Base-by-base conservation (phyloP, 2,329 filamentous ascomycete genomes). In the Boeremia exigua region DNA sequence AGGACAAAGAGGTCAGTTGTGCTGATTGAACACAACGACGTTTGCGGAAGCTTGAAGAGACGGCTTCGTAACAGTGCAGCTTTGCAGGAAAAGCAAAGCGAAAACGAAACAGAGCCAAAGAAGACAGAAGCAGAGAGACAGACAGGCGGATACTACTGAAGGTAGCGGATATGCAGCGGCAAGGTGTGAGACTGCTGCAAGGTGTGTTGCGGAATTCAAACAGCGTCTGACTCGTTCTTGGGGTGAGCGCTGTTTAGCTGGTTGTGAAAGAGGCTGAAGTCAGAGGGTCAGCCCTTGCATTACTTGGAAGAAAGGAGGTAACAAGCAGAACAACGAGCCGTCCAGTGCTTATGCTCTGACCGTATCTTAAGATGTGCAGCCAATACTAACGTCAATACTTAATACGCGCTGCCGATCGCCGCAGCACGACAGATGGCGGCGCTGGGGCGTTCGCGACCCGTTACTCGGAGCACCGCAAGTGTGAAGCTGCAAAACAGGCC, bases 1-100 rank as follows among this genome's bases (percentile, higher is more conserved):
- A 60, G 66, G 64, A 70, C 71, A 73, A 66, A 63, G 63, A 62
- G 58, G 64, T 67, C 60, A 67, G 60, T 61, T 53, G 68, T 64
- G 60, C 59, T 66, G 53, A 67, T 63, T 63, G 66, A 65, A 67
- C 59, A 66, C 58, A 63, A 64, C 39, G 61, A 68, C 66, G 68
- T 62, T 71, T 73, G 68, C 70, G 68, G 69, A 73, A 71, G 63
- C 64, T 56, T 66, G 51, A 66, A 60, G 61, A 67, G 59, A 67
- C 63, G 59, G 66, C 66, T 71, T 72, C 60, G 59, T 63, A 61
- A 67, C 50, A 56, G 63, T 59, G 62, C 48, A 63, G 68, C 67
- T 68, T 70, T 68, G 68, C 64, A 62, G 54, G 61, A 70, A 68
- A 70, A 67, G 67, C 70, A 71, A 72, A 71, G 70, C 69, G 65